phyloP scores from a whole-genome alignment of 176 grass and related monocot genomes.

The Carex scoparia region DNA sequence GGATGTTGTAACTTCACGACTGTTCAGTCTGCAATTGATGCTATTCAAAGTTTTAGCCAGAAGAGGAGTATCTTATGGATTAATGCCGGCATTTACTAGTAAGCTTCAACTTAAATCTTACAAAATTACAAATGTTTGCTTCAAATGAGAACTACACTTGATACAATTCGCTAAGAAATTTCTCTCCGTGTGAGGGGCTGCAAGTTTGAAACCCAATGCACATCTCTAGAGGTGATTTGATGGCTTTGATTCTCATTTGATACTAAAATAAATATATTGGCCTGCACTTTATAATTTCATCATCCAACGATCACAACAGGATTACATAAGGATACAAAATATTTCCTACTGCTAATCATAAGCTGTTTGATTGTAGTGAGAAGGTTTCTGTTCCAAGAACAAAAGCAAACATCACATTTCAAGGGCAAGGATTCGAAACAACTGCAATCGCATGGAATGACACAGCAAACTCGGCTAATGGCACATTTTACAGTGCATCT shows the following conservation, averaged over 20 bases:
- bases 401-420: slow-evolving; percentile 85
- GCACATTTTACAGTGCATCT: slow-evolving; percentile 75
- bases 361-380: slow-evolving; percentile 45
- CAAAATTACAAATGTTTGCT: neutral
- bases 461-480: slow-evolving; percentile 67
- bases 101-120: slow-evolving; percentile 21
- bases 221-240: neutral
- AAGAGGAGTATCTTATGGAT: slow-evolving; percentile 80
- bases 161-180: neutral
- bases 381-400: slow-evolving; percentile 59
- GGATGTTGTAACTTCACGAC: slow-evolving; percentile 78
- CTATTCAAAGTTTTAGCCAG: slow-evolving; percentile 32
- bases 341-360: neutral
- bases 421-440: slow-evolving; percentile 68
- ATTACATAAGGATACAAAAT: neutral
- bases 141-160: neutral
- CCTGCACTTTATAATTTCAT: slow-evolving; percentile 1
- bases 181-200: neutral
- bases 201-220: neutral
- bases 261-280: neutral
- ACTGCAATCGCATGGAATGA: slow-evolving; percentile 79
- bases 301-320: neutral
- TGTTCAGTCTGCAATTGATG: slow-evolving; percentile 51
- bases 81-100: slow-evolving; percentile 82
- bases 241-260: neutral